These are phyloP conservation scores for Catunica adiposa DNA, from an alignment of 2,329 filamentous ascomycete species.

Conservation along the genomic window DNA sequence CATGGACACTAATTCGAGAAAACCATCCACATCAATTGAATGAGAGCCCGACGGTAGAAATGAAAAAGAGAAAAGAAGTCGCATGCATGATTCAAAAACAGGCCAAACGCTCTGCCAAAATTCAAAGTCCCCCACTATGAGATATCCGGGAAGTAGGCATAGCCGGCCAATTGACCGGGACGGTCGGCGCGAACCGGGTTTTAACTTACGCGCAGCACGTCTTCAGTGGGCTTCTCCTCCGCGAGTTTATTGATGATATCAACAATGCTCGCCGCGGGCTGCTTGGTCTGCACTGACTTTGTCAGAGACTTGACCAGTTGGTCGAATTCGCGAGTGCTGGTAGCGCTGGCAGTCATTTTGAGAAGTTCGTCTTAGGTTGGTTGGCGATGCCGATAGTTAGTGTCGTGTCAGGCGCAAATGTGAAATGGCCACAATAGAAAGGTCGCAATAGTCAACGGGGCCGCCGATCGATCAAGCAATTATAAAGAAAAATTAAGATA, in stretches of 20 bases:
- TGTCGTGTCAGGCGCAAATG: not conserved
- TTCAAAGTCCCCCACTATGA: too few species aligned
- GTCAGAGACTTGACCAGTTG: constrained; percentile 60
- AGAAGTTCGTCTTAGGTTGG: too few species aligned
- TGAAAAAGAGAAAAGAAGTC: too few species aligned
- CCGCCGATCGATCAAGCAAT: not conserved
- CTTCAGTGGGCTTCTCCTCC: constrained; percentile 73
- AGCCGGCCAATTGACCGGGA: too few species aligned
- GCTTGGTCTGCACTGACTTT: constrained; percentile 61
- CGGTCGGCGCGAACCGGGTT: not conserved
- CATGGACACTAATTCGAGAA: too few species aligned
- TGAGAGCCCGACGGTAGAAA: too few species aligned
- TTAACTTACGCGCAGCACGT: constrained; percentile 59
- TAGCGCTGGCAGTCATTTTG: constrained; percentile 23
- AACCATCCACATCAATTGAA: too few species aligned
- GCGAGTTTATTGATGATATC: constrained; percentile 63
- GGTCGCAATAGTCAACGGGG: not conserved
- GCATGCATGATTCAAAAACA: too few species aligned
- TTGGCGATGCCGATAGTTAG: not conserved
- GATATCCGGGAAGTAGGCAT: too few species aligned
- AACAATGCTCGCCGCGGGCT: constrained; percentile 53
- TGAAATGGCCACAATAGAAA: not conserved
- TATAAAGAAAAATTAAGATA: not conserved
- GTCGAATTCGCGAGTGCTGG: constrained; percentile 73
- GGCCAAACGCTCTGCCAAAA: too few species aligned